Conservation (phyloP, 345 rosid genomes). For the Linum lewisii region DNA sequence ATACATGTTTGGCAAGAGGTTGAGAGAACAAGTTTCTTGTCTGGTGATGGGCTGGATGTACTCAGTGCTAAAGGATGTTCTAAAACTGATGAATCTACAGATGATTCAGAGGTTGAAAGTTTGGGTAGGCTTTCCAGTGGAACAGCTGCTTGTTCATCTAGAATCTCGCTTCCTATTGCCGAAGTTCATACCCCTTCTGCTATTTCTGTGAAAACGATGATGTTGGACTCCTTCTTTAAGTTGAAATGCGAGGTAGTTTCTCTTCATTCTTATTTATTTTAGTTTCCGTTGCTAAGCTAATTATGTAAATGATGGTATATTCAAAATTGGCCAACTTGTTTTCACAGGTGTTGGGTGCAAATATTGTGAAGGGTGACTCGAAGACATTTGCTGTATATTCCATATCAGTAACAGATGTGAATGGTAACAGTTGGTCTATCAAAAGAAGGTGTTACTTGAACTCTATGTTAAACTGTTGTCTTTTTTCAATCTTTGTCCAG, state of each 20-base stretch:
- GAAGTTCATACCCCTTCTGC: conserved; percentile 29
- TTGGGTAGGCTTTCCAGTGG: conserved; percentile 54
- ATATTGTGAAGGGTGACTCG: conserved; percentile 86
- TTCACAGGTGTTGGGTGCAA: conserved; percentile 90
- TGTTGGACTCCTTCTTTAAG: conserved; percentile 64
- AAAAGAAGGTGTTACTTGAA: conserved; percentile 71
- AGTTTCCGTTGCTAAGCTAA: conserved; percentile 13
- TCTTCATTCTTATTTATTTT: conserved; percentile 10
- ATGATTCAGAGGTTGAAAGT: conserved; percentile 61
- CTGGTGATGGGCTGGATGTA: conserved; percentile 76
- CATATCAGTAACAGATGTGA: conserved; percentile 77
- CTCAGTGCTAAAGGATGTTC: conserved; percentile 33
- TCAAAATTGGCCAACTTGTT: conserved; percentile 20
- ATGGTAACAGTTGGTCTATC: conserved; percentile 87
- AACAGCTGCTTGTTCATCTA: conserved; percentile 64
- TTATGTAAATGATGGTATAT: conserved; percentile 5
- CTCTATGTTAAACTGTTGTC: conserved; percentile 17
- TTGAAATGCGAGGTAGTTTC: conserved; percentile 88
- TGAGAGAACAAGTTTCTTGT: conserved; percentile 70
- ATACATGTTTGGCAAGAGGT: conserved; percentile 59
- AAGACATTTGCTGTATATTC: conserved; percentile 91
- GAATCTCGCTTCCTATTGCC: conserved; percentile 30
- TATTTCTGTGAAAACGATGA: conserved; percentile 46
- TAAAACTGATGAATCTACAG: conserved; percentile 45
- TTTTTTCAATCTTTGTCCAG: background rate